These are phyloP conservation scores for Parasarocladium wereldwijsianum DNA, from an alignment of 2,329 filamentous ascomycete genomes.

Conservation along the genomic window DNA sequence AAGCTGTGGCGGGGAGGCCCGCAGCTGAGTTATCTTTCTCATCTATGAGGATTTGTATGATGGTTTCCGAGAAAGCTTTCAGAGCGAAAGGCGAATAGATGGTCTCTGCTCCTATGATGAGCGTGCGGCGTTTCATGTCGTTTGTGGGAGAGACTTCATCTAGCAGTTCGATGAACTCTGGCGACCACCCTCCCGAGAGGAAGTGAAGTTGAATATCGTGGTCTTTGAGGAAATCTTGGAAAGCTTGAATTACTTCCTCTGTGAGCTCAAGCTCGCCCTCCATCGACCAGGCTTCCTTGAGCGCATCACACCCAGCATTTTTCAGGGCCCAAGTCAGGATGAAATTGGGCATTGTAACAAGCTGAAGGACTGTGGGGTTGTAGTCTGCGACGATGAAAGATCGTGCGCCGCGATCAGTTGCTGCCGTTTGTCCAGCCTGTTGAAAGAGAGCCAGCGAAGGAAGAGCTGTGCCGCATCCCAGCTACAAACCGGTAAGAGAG, in stretches of 20 bases:
- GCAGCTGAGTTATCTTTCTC: slow-evolving; percentile 16
- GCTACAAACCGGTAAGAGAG: slow-evolving; percentile 24
- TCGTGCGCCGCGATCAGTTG: slow-evolving; percentile 10
- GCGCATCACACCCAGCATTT: slow-evolving; percentile 18
- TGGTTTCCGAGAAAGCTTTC: slow-evolving; percentile 50
- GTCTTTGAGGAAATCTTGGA: slow-evolving; percentile 35
- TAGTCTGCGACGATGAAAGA: slow-evolving; percentile 63
- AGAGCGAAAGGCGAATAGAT: slow-evolving; percentile 69
- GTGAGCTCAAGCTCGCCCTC: slow-evolving; percentile 52
- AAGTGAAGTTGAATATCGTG: slow-evolving; percentile 45
- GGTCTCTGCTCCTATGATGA: slow-evolving; percentile 64
- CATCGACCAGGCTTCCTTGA: slow-evolving; percentile 31
- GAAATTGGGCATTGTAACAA: slow-evolving; percentile 69
- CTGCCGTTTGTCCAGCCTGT: slow-evolving; percentile 26
- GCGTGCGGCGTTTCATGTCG: slow-evolving; percentile 15
- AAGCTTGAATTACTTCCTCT: slow-evolving; percentile 39
- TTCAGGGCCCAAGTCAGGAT: slow-evolving; percentile 52
- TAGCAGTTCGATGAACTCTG: slow-evolving; percentile 46
- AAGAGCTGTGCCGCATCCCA: slow-evolving; percentile 67
- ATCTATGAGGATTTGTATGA: slow-evolving; percentile 41
- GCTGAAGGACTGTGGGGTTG: slow-evolving; percentile 61
- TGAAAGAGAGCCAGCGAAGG: slow-evolving; percentile 60
- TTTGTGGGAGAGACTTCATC: slow-evolving; percentile 15
- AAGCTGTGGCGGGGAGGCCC: slow-evolving; percentile 36
- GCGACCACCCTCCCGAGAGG: slow-evolving; percentile 62